phyloP scores from a whole-genome alignment of 352 stramenopile genomes.

The Pythium rishiriense region DNA sequence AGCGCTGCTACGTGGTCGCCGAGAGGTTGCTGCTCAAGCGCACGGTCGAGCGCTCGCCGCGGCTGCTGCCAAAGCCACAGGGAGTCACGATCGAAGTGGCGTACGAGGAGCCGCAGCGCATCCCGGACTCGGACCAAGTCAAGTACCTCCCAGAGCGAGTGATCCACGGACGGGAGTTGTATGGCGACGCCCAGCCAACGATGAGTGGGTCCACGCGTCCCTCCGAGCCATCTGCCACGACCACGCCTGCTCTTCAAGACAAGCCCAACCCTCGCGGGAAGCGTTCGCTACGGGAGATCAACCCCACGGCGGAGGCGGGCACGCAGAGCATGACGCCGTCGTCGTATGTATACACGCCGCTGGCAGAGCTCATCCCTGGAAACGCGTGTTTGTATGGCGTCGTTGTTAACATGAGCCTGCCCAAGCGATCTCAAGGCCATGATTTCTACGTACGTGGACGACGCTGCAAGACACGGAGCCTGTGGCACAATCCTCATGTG shows the following conservation, averaged over 20 bases:
- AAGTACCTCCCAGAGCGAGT: slow-evolving; percentile 44
- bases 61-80: slow-evolving; percentile 38
- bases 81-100: slow-evolving; percentile 46
- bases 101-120: slow-evolving; percentile 52
- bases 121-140: slow-evolving; percentile 62
- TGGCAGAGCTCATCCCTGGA: slow-evolving; percentile 59
- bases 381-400: slow-evolving; percentile 68
- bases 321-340: slow-evolving; percentile 21
- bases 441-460: slow-evolving; percentile 64
- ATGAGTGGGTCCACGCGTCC: neutral
- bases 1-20: slow-evolving; percentile 57
- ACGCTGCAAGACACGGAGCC: neutral
- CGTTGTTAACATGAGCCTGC: slow-evolving; percentile 71
- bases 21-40: slow-evolving; percentile 59
- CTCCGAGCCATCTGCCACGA: neutral
- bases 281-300: slow-evolving; percentile 41
- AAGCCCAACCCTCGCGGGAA: slow-evolving; percentile 43
- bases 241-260: neutral
- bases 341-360: slow-evolving; percentile 57
- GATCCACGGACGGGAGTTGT: slow-evolving; percentile 44
- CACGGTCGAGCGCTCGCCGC: slow-evolving; percentile 33
- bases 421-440: slow-evolving; percentile 55
- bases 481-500: neutral
- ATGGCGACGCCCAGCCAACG: slow-evolving; percentile 3
- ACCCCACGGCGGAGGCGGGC: neutral